These are phyloP conservation scores for Cladophialophora chaetospira DNA, from an alignment of 2,329 filamentous ascomycete species.

Conservation along the genomic window DNA sequence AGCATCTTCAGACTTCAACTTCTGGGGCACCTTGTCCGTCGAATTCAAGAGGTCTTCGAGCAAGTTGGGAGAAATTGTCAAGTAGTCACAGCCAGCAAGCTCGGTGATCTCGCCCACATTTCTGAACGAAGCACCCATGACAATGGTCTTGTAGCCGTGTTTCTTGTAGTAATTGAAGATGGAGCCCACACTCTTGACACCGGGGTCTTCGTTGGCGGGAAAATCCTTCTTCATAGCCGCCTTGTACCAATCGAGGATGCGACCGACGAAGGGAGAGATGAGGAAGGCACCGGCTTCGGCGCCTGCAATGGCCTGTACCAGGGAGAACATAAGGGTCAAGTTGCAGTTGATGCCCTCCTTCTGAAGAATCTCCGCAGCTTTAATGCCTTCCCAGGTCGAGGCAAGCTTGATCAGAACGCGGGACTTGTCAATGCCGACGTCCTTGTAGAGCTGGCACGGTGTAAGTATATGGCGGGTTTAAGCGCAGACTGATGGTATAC, in stretches of 20 bases:
- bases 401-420: conserved; percentile 98
- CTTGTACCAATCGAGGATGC: conserved; percentile 99
- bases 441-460: conserved; percentile 80
- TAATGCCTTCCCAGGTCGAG: conserved; percentile 99
- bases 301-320: conserved; percentile 89
- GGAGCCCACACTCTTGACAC: conserved; percentile 86
- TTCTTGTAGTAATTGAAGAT: conserved; percentile 99
- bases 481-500: conserved; percentile 54
- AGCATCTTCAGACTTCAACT: conserved; percentile 75
- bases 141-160: conserved; percentile 97
- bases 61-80: conserved; percentile 94
- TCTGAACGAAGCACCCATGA: conserved; percentile 99
- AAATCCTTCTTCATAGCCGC: conserved; percentile 91
- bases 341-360: conserved; percentile 96
- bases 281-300: conserved; percentile 95
- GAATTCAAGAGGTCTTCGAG: conserved; percentile 94
- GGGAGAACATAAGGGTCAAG: conserved; percentile 98
- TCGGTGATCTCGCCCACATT: conserved; percentile 96
- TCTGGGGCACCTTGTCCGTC: conserved; percentile 78
- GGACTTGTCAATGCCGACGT: conserved; percentile 86
- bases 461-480: not conserved
- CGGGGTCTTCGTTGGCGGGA: conserved; percentile 85
- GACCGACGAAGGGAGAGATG: conserved; percentile 98
- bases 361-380: conserved; percentile 96
- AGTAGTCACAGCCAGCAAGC: conserved; percentile 96